Conservation (phyloP, 257 asterid genomes). For the Plantago ovata region DNA sequence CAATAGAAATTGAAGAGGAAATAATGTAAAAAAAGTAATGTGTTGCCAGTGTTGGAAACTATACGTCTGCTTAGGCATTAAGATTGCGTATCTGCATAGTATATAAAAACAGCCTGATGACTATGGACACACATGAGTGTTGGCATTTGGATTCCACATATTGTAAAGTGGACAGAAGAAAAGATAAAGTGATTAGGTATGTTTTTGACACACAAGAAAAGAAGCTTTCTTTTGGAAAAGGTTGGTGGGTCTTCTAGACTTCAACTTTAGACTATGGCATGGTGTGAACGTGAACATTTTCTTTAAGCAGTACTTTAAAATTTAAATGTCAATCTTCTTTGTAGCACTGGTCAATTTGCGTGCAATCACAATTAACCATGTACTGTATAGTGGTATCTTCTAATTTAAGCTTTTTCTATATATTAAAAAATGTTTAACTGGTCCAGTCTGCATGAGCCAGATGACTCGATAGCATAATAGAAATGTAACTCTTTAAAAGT, state of each 20-base stretch:
- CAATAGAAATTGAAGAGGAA: neutral
- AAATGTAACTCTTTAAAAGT: no score
- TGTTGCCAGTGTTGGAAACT: neutral
- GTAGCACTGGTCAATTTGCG: no score
- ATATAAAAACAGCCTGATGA: no score
- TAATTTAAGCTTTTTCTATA: no score
- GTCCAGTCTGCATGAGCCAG: no score
- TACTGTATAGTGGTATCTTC: no score
- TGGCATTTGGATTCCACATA: neutral
- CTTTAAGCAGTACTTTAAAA: no score
- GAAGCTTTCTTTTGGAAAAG: slow-evolving; percentile 3
- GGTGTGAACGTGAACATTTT: no score
- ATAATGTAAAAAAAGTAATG: neutral
- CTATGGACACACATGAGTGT: neutral
- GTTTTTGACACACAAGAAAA: neutral
- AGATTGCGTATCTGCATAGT: neutral
- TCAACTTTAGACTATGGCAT: neutral
- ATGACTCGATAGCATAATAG: no score
- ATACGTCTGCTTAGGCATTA: slow-evolving; percentile 1
- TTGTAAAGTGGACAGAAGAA: neutral
- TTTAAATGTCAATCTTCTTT: no score
- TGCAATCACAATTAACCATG: no score
- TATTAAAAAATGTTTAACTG: no score
- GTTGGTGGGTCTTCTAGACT: neutral
- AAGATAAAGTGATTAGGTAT: slow-evolving; percentile 4